Conservation (phyloP, 805 yeast species). For the Sugiyamaella mastotermitis region DNA sequence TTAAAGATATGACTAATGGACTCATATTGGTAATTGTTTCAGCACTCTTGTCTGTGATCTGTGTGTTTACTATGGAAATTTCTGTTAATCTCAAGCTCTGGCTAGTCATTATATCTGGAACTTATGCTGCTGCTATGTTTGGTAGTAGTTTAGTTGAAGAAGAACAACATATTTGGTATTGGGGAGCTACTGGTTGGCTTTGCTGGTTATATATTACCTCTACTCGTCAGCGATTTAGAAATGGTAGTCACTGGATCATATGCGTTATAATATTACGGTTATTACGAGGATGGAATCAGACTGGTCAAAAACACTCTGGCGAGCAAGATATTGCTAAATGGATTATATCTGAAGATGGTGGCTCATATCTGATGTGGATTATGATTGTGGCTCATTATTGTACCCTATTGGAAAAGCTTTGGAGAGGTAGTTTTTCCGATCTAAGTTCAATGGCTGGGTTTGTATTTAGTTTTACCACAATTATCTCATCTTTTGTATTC, state of each 20-base stretch:
- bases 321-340: constrained; percentile 43
- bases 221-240: constrained; percentile 16
- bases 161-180: constrained; percentile 97
- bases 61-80: constrained; percentile 20
- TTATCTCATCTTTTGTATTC: constrained; percentile 44
- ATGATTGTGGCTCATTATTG: constrained; percentile 39
- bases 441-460: constrained; percentile 35
- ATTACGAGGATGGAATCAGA: constrained; percentile 77
- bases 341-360: constrained; percentile 27
- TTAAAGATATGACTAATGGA: constrained; percentile 42
- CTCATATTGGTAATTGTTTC: constrained; percentile 30
- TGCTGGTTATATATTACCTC: constrained; percentile 22
- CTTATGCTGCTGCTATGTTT: constrained; percentile 54
- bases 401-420: constrained; percentile 18
- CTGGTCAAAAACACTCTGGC: constrained; percentile 75
- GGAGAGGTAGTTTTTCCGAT: constrained; percentile 20
- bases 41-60: constrained; percentile 27
- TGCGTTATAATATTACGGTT: constrained; percentile 42
- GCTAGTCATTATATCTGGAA: constrained; percentile 26
- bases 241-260: constrained; percentile 20
- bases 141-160: constrained; percentile 92
- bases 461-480: constrained; percentile 40
- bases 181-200: constrained; percentile 42
- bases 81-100: constrained; percentile 14
- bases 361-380: constrained; percentile 39